Conservation (phyloP, 202 grass and related monocot genomes). For the Zoysia matrella region DNA sequence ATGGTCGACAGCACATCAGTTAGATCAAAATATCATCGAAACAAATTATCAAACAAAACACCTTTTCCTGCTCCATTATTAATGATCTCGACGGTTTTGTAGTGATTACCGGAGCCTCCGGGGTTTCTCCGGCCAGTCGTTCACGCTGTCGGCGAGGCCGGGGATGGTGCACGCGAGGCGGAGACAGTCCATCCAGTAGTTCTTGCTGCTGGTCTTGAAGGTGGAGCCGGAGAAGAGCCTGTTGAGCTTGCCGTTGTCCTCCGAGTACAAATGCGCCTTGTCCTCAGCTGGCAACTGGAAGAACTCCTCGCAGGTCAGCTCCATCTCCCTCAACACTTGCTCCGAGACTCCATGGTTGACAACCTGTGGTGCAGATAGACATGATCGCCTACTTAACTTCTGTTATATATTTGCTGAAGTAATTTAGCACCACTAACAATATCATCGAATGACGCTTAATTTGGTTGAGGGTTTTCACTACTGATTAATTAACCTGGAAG, state of each 20-base stretch:
- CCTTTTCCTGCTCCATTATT: too few relatives aligned
- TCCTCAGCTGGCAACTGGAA: conserved; percentile 45
- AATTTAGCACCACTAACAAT: too few relatives aligned
- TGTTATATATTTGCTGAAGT: too few relatives aligned
- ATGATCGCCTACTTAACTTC: too few relatives aligned
- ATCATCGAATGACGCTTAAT: too few relatives aligned
- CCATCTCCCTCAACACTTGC: conserved; percentile 38
- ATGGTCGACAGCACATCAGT: too few relatives aligned
- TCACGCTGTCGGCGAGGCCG: conserved; percentile 19
- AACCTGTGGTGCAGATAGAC: conserved; percentile 1
- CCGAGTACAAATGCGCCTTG: conserved; percentile 44
- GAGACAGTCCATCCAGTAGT: conserved; percentile 55
- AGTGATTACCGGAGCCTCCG: not conserved
- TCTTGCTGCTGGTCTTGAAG: conserved; percentile 34
- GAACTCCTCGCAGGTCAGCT: conserved; percentile 46
- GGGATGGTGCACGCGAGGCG: conserved; percentile 51
- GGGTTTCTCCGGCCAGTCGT: conserved; percentile 61
- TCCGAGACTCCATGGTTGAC: conserved; percentile 54
- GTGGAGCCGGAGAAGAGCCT: conserved; percentile 53
- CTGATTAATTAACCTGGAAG: conserved; percentile 42
- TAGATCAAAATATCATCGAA: not conserved
- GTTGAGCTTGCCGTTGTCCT: conserved; percentile 39
- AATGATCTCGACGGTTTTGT: too few relatives aligned
- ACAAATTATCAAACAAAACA: not conserved
- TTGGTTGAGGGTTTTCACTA: too few relatives aligned